A percentile compares a stretch with the other conserved stretches of the same genome.
Conservation (phyloP, 305 asterid species). For the Fraxinus nigra region DNA sequence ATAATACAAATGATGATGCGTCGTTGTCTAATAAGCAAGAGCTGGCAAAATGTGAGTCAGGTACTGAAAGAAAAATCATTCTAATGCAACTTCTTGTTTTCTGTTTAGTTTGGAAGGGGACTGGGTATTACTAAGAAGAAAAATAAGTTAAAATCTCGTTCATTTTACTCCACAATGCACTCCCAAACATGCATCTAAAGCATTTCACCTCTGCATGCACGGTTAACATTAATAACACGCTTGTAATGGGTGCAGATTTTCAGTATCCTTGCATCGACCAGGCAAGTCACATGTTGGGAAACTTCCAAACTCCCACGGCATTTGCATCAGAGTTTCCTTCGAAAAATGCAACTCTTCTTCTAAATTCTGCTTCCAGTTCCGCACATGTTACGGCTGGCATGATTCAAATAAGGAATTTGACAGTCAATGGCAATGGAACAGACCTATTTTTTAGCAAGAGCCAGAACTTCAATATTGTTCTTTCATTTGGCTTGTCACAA, state of each 20-base stretch:
- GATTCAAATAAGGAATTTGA: constrained; percentile 54
- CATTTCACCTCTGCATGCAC: neutral
- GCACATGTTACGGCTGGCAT: constrained; percentile 73
- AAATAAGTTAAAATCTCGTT: neutral
- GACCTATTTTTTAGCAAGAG: constrained; percentile 46
- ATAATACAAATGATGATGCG: constrained; percentile 23
- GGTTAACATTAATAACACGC: neutral
- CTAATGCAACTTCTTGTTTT: neutral
- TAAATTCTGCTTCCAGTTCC: constrained; percentile 57
- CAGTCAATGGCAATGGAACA: constrained; percentile 26
- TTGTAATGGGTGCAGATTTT: constrained; percentile 42
- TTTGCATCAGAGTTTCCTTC: constrained; percentile 79
- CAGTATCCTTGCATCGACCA: constrained; percentile 57
- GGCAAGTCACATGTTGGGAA: constrained; percentile 76
- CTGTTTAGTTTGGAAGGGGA: neutral
- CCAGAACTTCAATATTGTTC: constrained; percentile 47
- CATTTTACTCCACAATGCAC: neutral
- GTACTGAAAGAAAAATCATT: constrained; percentile 27
- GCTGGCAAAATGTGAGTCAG: constrained; percentile 42
- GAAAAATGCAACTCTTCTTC: constrained; percentile 42
- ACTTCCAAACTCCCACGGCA: constrained; percentile 80
- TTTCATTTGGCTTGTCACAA: constrained; percentile 62
- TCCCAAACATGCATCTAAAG: neutral
- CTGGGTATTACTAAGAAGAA: neutral
- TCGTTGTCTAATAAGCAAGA: constrained; percentile 38